phyloP scores from a whole-genome alignment of 495 filamentous ascomycete genomes.

The Penicillium bovifimosum region DNA sequence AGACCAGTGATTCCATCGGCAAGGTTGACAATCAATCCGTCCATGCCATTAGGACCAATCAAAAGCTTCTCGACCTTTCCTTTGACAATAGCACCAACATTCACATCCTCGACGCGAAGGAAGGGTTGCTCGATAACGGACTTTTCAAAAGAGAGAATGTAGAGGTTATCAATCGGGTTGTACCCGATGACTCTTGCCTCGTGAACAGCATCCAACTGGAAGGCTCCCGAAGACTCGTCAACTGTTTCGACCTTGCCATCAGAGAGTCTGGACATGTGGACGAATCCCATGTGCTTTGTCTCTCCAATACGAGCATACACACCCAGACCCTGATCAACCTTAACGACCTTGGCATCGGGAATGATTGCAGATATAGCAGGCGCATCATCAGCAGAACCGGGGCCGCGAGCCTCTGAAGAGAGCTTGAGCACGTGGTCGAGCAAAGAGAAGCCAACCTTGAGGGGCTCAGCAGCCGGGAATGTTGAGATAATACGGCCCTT shows the following conservation, averaged over 20 bases:
- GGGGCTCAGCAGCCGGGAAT: conserved; percentile 68
- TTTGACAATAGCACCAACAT: conserved; percentile 72
- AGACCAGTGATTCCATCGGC: conserved; percentile 82
- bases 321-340: conserved; percentile 70
- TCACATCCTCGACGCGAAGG: conserved; percentile 82
- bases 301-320: conserved; percentile 77
- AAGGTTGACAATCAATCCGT: conserved; percentile 73
- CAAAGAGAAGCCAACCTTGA: conserved; percentile 80
- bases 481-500: conserved; percentile 83
- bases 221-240: conserved; percentile 67
- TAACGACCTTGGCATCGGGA: conserved; percentile 66
- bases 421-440: conserved; percentile 76
- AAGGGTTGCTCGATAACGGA: conserved; percentile 80
- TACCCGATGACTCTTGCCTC: conserved; percentile 79
- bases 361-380: conserved; percentile 72
- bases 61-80: conserved; percentile 82
- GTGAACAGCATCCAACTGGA: conserved; percentile 70
- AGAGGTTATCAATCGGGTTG: conserved; percentile 80
- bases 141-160: conserved; percentile 76
- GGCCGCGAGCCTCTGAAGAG: conserved; percentile 40
- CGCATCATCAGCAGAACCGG: conserved; percentile 44
- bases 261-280: conserved; percentile 85
- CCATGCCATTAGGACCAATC: conserved; percentile 63
- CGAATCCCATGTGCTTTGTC: conserved; percentile 70
- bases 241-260: conserved; percentile 81